These are phyloP conservation scores for Pulveroboletus ravenelii DNA, from an alignment of 768 basidiomycete genomes.

Conservation along the genomic window DNA sequence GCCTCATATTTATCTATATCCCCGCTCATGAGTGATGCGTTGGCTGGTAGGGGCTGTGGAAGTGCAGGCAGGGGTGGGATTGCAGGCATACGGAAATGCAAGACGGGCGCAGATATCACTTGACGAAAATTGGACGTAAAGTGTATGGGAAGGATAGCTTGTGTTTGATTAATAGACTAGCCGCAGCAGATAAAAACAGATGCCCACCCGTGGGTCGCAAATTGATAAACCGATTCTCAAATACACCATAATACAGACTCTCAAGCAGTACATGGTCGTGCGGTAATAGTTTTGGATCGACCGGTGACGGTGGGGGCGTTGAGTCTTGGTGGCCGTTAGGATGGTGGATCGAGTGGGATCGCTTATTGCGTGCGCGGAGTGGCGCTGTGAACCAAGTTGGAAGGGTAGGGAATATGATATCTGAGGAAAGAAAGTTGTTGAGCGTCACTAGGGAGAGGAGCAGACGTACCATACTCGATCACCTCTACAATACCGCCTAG, in stretches of 20 bases:
- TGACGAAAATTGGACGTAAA: constrained; percentile 70
- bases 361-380: constrained; percentile 49
- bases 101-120: constrained; percentile 54
- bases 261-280: constrained; percentile 73
- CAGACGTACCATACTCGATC: constrained; percentile 60
- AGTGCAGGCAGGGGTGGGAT: constrained; percentile 57
- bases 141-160: constrained; percentile 65
- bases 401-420: constrained; percentile 69
- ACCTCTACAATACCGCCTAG: constrained; percentile 70
- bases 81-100: constrained; percentile 67
- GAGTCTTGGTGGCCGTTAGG: constrained; percentile 39
- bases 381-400: constrained; percentile 77
- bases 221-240: constrained; percentile 69
- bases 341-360: constrained; percentile 46
- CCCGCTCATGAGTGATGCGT: constrained; percentile 17
- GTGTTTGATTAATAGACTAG: constrained; percentile 6
- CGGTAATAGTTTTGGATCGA: constrained; percentile 33
- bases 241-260: constrained; percentile 60
- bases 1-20: constrained; percentile 26
- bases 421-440: constrained; percentile 32
- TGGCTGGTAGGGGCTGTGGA: constrained; percentile 28
- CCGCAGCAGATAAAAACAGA: not conserved
- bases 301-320: constrained; percentile 31
- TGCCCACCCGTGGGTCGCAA: constrained; percentile 58
- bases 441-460: not conserved